These are phyloP conservation scores for Suillus bovinus DNA, from an alignment of 768 basidiomycete species.

Conservation along the genomic window DNA sequence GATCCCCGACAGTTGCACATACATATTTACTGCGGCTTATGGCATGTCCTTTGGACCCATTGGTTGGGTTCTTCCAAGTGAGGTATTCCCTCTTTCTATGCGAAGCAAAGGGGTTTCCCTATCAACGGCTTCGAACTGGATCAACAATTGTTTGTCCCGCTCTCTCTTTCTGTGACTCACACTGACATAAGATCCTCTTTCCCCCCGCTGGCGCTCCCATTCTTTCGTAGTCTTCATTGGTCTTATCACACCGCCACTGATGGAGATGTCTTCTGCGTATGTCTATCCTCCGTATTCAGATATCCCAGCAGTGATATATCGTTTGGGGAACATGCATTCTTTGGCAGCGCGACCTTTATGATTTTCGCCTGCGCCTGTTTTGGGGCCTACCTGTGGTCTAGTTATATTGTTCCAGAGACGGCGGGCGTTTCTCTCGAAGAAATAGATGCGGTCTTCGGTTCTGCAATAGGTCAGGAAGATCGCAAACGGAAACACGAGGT, in stretches of 20 bases:
- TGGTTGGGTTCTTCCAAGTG: slow-evolving; percentile 82
- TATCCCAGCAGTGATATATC: slow-evolving; percentile 3
- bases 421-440: slow-evolving; percentile 76
- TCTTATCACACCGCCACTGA: slow-evolving; percentile 64
- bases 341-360: slow-evolving; percentile 62
- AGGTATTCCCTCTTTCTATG: slow-evolving; percentile 79
- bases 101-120: slow-evolving; percentile 82
- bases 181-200: background rate
- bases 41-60: slow-evolving; percentile 79
- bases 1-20: slow-evolving; percentile 51
- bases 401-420: slow-evolving; percentile 71
- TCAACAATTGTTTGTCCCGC: slow-evolving; percentile 65
- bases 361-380: slow-evolving; percentile 66
- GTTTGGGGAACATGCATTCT: background rate
- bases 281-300: slow-evolving; percentile 16
- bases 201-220: background rate
- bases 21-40: slow-evolving; percentile 75
- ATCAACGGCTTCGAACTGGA: slow-evolving; percentile 85
- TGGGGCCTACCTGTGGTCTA: slow-evolving; percentile 70
- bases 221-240: slow-evolving; percentile 65
- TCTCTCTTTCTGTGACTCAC: background rate
- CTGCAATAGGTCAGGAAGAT: slow-evolving; percentile 59
- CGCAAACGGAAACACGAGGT: slow-evolving; percentile 53
- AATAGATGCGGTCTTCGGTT: slow-evolving; percentile 67
- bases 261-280: slow-evolving; percentile 61